Evolutionary conservation across 1,284 basidiomycete genomes (phyloP).

Genomic region (Ustilago tritici): DNA sequence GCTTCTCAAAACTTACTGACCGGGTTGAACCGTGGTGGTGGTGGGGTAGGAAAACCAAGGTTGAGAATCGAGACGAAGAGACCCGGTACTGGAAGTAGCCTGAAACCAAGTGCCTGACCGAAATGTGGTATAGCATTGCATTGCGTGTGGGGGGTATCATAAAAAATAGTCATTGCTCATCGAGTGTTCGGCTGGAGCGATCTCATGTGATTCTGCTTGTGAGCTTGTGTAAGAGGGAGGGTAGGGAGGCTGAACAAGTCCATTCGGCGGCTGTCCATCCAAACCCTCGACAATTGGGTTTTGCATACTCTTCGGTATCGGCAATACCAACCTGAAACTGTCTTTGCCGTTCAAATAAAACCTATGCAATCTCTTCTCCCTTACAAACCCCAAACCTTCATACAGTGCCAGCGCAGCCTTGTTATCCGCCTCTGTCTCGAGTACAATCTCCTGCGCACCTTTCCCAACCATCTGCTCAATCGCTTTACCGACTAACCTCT

Average conservation of each 20-base stretch:
- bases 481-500: slow-evolving; percentile 73
- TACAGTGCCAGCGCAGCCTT: slow-evolving; percentile 86
- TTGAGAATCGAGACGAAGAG: neutral
- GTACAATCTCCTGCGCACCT: slow-evolving; percentile 88
- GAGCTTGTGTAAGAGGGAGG: neutral
- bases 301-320: slow-evolving; percentile 30
- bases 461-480: slow-evolving; percentile 82
- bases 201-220: neutral
- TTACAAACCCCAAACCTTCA: slow-evolving; percentile 90
- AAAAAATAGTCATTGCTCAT: neutral
- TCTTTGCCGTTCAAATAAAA: slow-evolving; percentile 88
- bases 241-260: slow-evolving; percentile 36
- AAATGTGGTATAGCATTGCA: neutral
- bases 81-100: neutral
- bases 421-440: slow-evolving; percentile 98
- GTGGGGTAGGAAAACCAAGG: neutral
- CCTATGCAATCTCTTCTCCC: slow-evolving; percentile 91
- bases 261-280: slow-evolving; percentile 19
- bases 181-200: neutral
- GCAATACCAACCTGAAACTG: slow-evolving; percentile 61
- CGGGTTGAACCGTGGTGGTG: neutral
- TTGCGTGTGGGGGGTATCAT: neutral
- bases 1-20: neutral
- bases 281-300: slow-evolving; percentile 13
- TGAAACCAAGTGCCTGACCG: neutral